Evolutionary conservation across 306 rosid genomes (phyloP).

Genomic region (Sicyos baderoa): DNA sequence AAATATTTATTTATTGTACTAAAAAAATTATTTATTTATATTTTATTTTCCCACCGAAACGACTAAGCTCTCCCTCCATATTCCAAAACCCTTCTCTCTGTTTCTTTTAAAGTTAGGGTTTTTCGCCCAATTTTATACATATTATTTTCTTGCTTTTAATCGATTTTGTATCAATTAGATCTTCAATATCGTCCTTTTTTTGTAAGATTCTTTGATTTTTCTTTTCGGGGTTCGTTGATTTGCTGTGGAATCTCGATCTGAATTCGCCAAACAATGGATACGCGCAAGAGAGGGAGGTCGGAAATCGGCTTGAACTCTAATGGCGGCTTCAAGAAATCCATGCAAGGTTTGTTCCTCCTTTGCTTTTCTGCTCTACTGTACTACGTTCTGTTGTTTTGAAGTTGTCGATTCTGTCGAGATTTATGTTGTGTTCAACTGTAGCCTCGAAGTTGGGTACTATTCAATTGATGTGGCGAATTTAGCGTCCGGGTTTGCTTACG

Average conservation of each 20-base stretch:
- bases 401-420: background rate
- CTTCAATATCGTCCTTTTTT: background rate
- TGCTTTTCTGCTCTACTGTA: background rate
- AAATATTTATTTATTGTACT: too few relatives aligned
- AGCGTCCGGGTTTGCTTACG: too few relatives aligned
- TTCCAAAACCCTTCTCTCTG: too few relatives aligned
- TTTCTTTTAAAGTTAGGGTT: too few relatives aligned
- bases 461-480: background rate
- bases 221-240: background rate
- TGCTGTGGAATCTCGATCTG: conserved; percentile 48
- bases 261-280: conserved; percentile 34
- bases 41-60: too few relatives aligned
- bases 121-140: too few relatives aligned
- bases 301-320: conserved; percentile 38
- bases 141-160: background rate
- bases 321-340: conserved; percentile 56
- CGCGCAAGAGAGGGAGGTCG: conserved; percentile 58
- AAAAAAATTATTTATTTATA: too few relatives aligned
- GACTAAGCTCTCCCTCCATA: too few relatives aligned
- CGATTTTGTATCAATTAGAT: background rate
- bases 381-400: background rate
- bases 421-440: too few relatives aligned
- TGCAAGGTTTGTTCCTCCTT: conserved; percentile 38
- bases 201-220: background rate
- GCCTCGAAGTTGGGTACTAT: background rate